Base-by-base conservation (phyloP, 352 stramenopile species). In the Globisporangium nunn region DNA sequence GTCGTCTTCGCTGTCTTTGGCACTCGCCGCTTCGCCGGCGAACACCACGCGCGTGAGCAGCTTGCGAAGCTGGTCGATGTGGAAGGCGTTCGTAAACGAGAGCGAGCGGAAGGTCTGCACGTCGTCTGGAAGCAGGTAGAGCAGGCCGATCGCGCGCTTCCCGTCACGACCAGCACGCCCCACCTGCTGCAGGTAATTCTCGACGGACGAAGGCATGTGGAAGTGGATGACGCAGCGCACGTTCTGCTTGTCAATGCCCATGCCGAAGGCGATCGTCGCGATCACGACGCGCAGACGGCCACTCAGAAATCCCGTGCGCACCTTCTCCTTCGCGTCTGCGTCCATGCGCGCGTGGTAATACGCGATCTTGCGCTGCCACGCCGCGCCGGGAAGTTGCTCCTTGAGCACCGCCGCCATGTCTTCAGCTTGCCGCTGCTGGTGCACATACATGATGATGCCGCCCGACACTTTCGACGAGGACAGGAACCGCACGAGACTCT, bases 181-280 rank as follows among this genome's bases (percentile, higher is more conserved):
- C 50, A 98, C 90, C 63, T 99, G 95, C 74, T 98, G 96, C 52
- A 98, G 97, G 71, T 99, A 99, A 64, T 98, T 95, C 46, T 98
- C 98, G n/a, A 99, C 92, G 39, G 90, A 98, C 43, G 87, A 89
- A 5, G 97, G 96, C 59, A 98, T 81, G 59, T 97, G 91, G 69
- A 97, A 98, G 70, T 99, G 97, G 39, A 99, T 89, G 6, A 99
- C 97, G 62, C 97, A 98, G 5, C 85, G 80, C 28, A 99, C 91
- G 74, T 99, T 97, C 47, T 89, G 81, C 67, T 98, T 99, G 77
- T 99, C 96, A 56, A 99, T 99, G 53, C 97, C 97, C 81, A 99
- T 97, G 10, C 96, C 96, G 65, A 99, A 99, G 1, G 96, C 96
- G 58, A 99, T 92, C 11, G 97, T 99, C 4, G 97, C 97, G 63